Base-by-base conservation (phyloP, 345 rosid species). In the Eutrema japonicum region DNA sequence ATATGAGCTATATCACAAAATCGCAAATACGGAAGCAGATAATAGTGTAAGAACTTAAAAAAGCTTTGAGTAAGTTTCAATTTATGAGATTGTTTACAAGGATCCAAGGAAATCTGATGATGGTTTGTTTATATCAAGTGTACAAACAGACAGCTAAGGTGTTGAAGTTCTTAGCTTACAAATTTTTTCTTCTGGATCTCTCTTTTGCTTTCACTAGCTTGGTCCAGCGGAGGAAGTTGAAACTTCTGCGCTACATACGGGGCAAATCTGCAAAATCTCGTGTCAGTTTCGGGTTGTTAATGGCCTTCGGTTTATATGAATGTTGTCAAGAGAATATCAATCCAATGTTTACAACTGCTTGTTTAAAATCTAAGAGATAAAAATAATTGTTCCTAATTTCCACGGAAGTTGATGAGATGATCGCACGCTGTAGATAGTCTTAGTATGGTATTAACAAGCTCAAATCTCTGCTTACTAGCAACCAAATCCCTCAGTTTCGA, bases 211-310 rank as follows among this genome's bases (percentile, higher is more conserved):
- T 32, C 46, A 53, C 48, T 82, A 81, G 80, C 86, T 85, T 84
- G 79, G 83, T 18, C 85, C 87, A 29, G 88, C 75, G 18, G 88
- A 69, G 18, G 89, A 82, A 41, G 86, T 70, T 7, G 89, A 85
- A 35, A 96, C 98, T 74, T 96, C 97, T 0, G 86, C 62, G 26
- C 86, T 89, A 81, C 98, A 92, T 64, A 96, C 81, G 2, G 97
- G 97, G 37, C 98, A 96, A n/a, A 83, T 91, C 99, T 96, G 91
- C 81, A 62, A 40, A 61, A 46, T 32, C 18, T 45, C 16, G 66
- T 55, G 7, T 54, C 54, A 66, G 64, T 14, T 13, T 63, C 2
- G 2, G 32, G 7, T 42, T 27, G 38, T 33, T 66, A 49, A 35
- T 18, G 16, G 52, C 12, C 26, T 37, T 43, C 26, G 10, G 40